Evolutionary conservation across 2,329 filamentous ascomycete genomes (phyloP).

Genomic region (Sporothrix dimorphospora): DNA sequence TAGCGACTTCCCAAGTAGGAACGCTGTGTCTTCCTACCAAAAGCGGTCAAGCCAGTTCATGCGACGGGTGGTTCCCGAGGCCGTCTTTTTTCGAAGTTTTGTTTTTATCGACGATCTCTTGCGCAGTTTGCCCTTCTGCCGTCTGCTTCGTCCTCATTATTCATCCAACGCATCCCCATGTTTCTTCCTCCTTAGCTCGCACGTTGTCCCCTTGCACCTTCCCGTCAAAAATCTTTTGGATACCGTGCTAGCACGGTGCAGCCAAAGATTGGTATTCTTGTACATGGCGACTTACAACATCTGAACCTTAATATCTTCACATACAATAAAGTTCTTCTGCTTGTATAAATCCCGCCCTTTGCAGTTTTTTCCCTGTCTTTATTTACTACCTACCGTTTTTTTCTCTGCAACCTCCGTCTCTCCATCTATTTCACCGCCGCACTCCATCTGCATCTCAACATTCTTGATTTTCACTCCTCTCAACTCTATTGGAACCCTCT

Average conservation of each 20-base stretch:
- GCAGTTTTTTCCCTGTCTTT: background rate
- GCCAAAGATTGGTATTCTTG: background rate
- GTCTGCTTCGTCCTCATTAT: background rate
- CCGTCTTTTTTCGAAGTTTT: background rate
- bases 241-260: background rate
- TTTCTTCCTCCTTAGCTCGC: background rate
- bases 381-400: conserved; percentile 27
- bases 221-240: background rate
- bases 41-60: background rate
- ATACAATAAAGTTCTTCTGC: no score
- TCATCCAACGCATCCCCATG: background rate
- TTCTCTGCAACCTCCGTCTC: background rate
- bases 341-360: no score
- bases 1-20: background rate
- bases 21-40: background rate
- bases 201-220: background rate
- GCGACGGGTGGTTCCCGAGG: background rate
- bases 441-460: no score
- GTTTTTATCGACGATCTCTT: no score
- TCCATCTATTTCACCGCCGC: no score
- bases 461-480: no score
- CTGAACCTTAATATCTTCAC: background rate
- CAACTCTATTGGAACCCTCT: no score
- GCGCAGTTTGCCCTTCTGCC: background rate
- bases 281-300: background rate